Conservation (phyloP, 2,329 filamentous ascomycete genomes). For the Ceratocystis diversiconidia region DNA sequence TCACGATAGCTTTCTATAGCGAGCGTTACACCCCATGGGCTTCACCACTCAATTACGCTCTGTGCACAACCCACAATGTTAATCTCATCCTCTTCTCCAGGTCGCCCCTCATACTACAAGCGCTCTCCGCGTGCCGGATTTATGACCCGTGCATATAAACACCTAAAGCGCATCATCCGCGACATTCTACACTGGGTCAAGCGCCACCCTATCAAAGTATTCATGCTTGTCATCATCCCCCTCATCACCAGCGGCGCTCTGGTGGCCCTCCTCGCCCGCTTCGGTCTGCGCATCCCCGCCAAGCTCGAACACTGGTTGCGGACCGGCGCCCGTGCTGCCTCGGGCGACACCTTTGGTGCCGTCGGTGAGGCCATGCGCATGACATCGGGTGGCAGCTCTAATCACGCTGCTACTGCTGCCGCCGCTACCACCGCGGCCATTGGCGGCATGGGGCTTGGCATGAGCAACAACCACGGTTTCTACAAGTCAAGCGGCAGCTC, state of each 20-base stretch:
- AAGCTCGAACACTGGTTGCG: conserved; percentile 45
- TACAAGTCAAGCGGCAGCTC: conserved; percentile 7
- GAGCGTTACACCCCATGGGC: neutral
- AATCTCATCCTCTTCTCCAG: conserved; percentile 21
- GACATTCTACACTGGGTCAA: conserved; percentile 72
- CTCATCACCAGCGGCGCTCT: conserved; percentile 73
- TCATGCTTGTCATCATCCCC: conserved; percentile 76
- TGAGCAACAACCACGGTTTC: neutral
- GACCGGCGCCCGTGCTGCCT: conserved; percentile 35
- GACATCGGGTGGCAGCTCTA: conserved; percentile 27
- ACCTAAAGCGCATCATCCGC: conserved; percentile 64
- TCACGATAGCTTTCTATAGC: neutral
- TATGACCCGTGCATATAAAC: conserved; percentile 55
- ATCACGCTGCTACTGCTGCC: conserved; percentile 21
- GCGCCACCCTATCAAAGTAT: conserved; percentile 72
- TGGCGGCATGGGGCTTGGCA: neutral
- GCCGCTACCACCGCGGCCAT: conserved; percentile 1
- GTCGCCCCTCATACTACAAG: conserved; percentile 55
- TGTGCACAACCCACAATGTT: neutral
- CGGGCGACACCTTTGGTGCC: conserved; percentile 35
- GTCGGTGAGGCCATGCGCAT: conserved; percentile 42
- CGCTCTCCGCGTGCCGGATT: conserved; percentile 72
- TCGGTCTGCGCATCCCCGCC: conserved; percentile 64
- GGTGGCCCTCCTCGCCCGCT: conserved; percentile 59
- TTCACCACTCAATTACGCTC: neutral